Conservation (phyloP, 2,329 filamentous ascomycete genomes). For the Penicillium sp. region DNA sequence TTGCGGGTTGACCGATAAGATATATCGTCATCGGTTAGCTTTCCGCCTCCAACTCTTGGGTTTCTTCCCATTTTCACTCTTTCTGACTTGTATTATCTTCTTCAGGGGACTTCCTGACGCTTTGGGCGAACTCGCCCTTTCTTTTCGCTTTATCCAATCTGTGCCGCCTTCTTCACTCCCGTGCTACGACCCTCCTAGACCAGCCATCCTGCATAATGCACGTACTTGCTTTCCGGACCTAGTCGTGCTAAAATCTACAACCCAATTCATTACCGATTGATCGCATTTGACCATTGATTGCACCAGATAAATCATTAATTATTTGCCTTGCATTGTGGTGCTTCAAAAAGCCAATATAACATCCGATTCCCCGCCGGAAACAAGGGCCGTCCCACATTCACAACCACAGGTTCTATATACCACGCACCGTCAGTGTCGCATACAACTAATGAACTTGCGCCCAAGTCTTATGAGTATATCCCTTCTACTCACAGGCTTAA, state of each 20-base stretch:
- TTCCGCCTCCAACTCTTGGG: not conserved
- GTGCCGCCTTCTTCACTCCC: not conserved
- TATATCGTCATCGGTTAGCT: not conserved
- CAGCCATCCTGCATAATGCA: slow-evolving; percentile 4
- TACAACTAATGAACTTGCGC: not conserved
- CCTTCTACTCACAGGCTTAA: not conserved
- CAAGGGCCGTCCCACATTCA: slow-evolving; percentile 3
- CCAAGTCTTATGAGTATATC: not conserved
- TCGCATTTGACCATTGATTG: slow-evolving; percentile 6
- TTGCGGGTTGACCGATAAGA: not conserved
- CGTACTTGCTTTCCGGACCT: slow-evolving; percentile 1
- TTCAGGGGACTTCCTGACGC: not conserved
- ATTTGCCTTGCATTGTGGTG: not conserved
- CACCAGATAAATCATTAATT: not conserved
- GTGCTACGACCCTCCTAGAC: not conserved
- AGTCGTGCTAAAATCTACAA: slow-evolving; percentile 11
- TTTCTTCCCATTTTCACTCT: not conserved
- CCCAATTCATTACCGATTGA: slow-evolving; percentile 8
- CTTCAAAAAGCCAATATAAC: not conserved
- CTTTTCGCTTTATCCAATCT: not conserved
- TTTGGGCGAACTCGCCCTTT: not conserved
- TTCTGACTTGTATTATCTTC: not conserved
- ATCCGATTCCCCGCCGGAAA: slow-evolving; percentile 6
- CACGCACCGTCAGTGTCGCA: not conserved
- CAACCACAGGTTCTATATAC: slow-evolving; percentile 1